Conservation (phyloP, 75 land plant genomes). For the Cryptomeria japonica region DNA sequence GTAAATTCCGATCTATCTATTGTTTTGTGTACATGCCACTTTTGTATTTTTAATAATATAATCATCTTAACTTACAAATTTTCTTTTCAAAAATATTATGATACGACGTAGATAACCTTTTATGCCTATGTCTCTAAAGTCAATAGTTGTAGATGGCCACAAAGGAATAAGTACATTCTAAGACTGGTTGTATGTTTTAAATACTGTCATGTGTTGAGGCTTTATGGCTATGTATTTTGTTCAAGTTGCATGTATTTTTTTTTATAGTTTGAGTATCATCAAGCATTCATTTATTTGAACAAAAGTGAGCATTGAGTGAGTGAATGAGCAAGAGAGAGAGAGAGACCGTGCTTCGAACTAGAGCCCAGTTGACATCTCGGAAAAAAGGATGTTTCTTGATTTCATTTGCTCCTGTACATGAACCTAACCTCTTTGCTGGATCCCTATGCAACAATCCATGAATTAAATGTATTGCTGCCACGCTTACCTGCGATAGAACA, state of each 20-base stretch:
- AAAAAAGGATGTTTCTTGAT: conserved; percentile 92
- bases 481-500: conserved; percentile 62
- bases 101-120: background rate
- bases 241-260: background rate
- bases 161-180: background rate
- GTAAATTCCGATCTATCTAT: background rate
- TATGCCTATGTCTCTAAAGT: background rate
- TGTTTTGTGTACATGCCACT: background rate
- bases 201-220: background rate
- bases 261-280: background rate
- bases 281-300: background rate
- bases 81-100: too few relatives aligned
- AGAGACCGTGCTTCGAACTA: conserved; percentile 84
- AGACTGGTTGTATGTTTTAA: background rate
- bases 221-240: background rate
- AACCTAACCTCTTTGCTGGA: conserved; percentile 76
- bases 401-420: conserved; percentile 79
- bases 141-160: background rate
- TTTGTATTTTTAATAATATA: background rate
- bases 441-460: conserved; percentile 73
- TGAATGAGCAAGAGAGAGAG: background rate
- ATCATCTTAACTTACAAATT: too few relatives aligned
- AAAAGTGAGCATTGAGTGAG: background rate
- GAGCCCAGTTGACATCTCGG: conserved; percentile 87
- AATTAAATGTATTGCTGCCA: conserved; percentile 83